Base-by-base conservation (phyloP, 208 protist species). In the Crithidia expoeki region DNA sequence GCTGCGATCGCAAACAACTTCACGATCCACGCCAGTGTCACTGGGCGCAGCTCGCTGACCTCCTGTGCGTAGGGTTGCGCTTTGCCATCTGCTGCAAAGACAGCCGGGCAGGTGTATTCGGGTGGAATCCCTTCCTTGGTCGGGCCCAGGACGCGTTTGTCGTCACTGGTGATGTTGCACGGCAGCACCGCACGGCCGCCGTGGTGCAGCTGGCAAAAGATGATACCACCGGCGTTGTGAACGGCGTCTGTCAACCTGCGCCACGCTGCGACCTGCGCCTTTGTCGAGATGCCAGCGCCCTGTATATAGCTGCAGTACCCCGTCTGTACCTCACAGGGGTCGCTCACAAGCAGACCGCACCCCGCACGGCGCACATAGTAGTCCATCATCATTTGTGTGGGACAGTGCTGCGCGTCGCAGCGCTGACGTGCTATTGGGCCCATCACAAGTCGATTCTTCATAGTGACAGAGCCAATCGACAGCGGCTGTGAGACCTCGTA, bases 191-290 rank as follows among this genome's bases (percentile, higher is more conserved):
- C 65, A 40, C 86, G 76, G 40, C 89, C 89, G 33, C 66, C 73
- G 74, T 94, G 69, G 68, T 81, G 80, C 27, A 94, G 33, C 78
- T 94, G 89, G 57, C 60, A 77, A 61, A 82, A 84, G 66, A 94
- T 89, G 28, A 77, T 44, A 17, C 86, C 83, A 19, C 81, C 83
- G 62, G 90, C 85, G 16, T 50, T 72, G 66, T 94, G 90, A 23
- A 95, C 88, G 0, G 90, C 83, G 63, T 86, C 81, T 11, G 81
- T 89, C 51, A 94, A 81, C 71, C 60, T 76, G 44, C 60, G 82
- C 88, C 90, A 95, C 2, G 77, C 88, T 0, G 72, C 80, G 14
- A 90, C 56, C 73, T 93, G 86, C 38, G 27, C 88, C 34, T 72
- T 52, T 21, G 69, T 70, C 63, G 81, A 94, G 53, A 93, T 89